Evolutionary conservation across 129 eudicot species (phyloP).

Genomic region (Deinandra increscens): DNA sequence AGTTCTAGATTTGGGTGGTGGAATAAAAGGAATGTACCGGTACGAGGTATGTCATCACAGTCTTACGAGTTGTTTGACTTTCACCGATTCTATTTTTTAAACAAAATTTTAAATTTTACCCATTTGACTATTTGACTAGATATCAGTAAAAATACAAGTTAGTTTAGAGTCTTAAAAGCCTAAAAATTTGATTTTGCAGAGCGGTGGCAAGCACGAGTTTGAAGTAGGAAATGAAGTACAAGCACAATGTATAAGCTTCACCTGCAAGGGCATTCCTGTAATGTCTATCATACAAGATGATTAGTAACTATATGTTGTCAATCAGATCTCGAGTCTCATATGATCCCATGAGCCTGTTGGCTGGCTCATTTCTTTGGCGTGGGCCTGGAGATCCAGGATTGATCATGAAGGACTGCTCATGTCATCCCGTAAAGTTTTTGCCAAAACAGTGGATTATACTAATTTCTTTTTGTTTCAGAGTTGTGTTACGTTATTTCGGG

Average conservation of each 20-base stretch:
- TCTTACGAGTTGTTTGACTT: not conserved
- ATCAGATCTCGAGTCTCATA: not conserved
- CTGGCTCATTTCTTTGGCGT: constrained; percentile 4
- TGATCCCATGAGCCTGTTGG: constrained; percentile 5
- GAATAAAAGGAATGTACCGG: constrained; percentile 67
- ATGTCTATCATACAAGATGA: constrained; percentile 48
- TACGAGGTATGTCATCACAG: constrained; percentile 54
- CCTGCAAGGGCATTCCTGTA: constrained; percentile 73
- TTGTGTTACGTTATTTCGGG: not conserved
- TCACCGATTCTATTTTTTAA: not conserved
- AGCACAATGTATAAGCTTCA: constrained; percentile 62
- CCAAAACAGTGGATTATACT: constrained; percentile 10
- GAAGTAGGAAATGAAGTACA: constrained; percentile 54
- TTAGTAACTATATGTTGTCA: constrained; percentile 17
- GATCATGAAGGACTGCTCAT: constrained; percentile 7
- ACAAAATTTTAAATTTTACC: not conserved
- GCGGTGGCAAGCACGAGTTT: constrained; percentile 38
- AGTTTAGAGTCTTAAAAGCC: not conserved
- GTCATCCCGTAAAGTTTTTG: constrained; percentile 10
- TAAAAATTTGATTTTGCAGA: constrained; percentile 37
- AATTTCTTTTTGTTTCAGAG: constrained; percentile 15
- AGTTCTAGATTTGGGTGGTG: constrained; percentile 90
- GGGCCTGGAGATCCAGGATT: not conserved
- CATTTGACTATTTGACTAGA: not conserved
- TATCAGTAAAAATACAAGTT: not conserved